These are phyloP conservation scores for Elsinoe batatas DNA, from an alignment of 2,329 filamentous ascomycete species.

Conservation along the genomic window DNA sequence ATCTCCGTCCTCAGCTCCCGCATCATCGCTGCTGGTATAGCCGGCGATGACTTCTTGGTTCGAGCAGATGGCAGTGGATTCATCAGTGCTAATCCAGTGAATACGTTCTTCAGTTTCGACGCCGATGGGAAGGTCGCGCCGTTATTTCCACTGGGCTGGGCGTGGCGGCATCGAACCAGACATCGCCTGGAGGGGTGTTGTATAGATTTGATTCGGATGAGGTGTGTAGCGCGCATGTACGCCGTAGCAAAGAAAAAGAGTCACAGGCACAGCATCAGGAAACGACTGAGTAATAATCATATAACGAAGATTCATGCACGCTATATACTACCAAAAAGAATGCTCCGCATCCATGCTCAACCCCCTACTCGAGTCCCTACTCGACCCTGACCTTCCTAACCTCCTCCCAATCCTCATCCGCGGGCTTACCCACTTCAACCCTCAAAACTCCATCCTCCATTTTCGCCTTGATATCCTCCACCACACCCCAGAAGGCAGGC, in stretches of 20 bases:
- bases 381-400: slow-evolving; percentile 44
- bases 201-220: not conserved
- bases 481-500: slow-evolving; percentile 37
- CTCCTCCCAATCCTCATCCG: slow-evolving; percentile 54
- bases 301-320: no score
- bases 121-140: not conserved
- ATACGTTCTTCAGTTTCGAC: not conserved
- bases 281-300: no score
- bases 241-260: no score
- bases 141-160: not conserved
- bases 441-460: slow-evolving; percentile 69
- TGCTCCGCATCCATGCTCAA: no score
- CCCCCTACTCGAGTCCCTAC: slow-evolving; percentile 24
- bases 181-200: not conserved
- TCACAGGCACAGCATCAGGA: no score
- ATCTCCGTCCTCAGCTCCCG: not conserved
- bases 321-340: no score
- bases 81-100: not conserved
- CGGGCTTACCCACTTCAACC: slow-evolving; percentile 66
- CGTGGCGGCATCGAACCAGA: not conserved
- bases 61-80: not conserved
- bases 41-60: not conserved
- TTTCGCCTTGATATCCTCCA: slow-evolving; percentile 59
- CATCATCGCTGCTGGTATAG: not conserved
- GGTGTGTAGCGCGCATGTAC: no score